These are phyloP conservation scores for Saturnispora bothae DNA, from an alignment of 805 yeast genomes.

Conservation along the genomic window DNA sequence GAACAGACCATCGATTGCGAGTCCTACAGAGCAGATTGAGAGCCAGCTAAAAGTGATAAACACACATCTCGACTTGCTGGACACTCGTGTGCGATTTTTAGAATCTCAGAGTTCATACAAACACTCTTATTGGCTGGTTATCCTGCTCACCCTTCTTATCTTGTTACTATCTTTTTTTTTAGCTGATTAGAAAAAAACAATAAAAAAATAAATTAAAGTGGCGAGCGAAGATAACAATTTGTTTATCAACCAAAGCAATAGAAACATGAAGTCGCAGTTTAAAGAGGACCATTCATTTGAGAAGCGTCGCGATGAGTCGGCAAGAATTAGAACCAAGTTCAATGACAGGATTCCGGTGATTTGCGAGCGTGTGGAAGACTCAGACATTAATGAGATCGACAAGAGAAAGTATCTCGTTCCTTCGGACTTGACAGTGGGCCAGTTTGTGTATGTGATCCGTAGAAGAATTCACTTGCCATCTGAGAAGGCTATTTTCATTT, in stretches of 20 bases:
- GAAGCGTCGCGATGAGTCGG: conserved; percentile 90
- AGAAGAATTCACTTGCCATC: conserved; percentile 92
- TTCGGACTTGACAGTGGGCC: conserved; percentile 92
- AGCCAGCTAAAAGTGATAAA: too few relatives aligned
- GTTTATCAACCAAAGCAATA: too few relatives aligned
- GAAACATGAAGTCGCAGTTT: conserved; percentile 75
- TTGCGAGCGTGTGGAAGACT: conserved; percentile 94
- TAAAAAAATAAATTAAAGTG: too few relatives aligned
- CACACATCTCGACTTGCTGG: too few relatives aligned
- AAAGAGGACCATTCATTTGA: conserved; percentile 94
- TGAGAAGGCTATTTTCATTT: conserved; percentile 95
- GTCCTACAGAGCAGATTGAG: too few relatives aligned
- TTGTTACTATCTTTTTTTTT: not conserved
- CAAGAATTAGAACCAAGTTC: conserved; percentile 81
- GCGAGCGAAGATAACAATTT: too few relatives aligned
- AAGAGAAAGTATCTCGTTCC: conserved; percentile 96
- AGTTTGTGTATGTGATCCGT: conserved; percentile 94
- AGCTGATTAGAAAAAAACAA: not conserved
- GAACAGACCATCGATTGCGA: too few relatives aligned
- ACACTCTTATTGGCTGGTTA: too few relatives aligned
- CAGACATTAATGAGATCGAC: conserved; percentile 92
- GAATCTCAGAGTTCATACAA: too few relatives aligned
- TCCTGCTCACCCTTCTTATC: too few relatives aligned
- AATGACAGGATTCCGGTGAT: conserved; percentile 91
- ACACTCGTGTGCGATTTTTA: too few relatives aligned